phyloP scores from a whole-genome alignment of 768 basidiomycete species.

The Podaxis pistillaris region DNA sequence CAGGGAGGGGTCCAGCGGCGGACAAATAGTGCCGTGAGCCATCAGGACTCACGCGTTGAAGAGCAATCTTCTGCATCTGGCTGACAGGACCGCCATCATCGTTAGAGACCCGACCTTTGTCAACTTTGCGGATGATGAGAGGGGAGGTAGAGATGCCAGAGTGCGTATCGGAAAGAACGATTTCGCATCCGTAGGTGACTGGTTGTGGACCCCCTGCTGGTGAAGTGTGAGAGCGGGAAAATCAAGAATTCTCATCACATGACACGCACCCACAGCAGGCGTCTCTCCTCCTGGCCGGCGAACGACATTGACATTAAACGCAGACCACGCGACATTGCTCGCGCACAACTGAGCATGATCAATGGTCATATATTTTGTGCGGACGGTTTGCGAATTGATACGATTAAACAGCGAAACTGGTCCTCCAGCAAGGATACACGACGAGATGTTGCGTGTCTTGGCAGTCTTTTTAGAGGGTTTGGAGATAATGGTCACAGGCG shows the following conservation, averaged over 20 bases:
- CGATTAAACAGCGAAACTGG: slow-evolving; percentile 94
- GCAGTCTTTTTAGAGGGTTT: slow-evolving; percentile 98
- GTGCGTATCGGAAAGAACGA: slow-evolving; percentile 79
- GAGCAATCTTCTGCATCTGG: slow-evolving; percentile 95
- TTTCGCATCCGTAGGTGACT: slow-evolving; percentile 89
- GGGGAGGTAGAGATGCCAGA: slow-evolving; percentile 86
- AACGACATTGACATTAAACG: slow-evolving; percentile 90
- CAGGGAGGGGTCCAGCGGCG: slow-evolving; percentile 82
- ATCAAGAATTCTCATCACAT: slow-evolving; percentile 44
- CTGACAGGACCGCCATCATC: slow-evolving; percentile 92
- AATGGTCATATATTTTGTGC: slow-evolving; percentile 97
- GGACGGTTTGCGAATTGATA: slow-evolving; percentile 94
- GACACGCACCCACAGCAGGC: slow-evolving; percentile 60
- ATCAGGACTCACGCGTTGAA: slow-evolving; percentile 80
- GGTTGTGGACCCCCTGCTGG: slow-evolving; percentile 67
- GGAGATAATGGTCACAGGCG: slow-evolving; percentile 92
- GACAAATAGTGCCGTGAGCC: slow-evolving; percentile 86
- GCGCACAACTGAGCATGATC: slow-evolving; percentile 81
- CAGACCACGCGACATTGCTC: slow-evolving; percentile 91
- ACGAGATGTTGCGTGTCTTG: slow-evolving; percentile 89
- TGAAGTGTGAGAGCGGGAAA: slow-evolving; percentile 38
- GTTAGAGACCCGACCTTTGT: slow-evolving; percentile 83
- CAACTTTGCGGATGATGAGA: slow-evolving; percentile 87
- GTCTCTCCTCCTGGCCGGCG: slow-evolving; percentile 66
- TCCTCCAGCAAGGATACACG: slow-evolving; percentile 85